Conservation (phyloP, 192 early-diverging fungal species). For the Allomyces javanicus region DNA sequence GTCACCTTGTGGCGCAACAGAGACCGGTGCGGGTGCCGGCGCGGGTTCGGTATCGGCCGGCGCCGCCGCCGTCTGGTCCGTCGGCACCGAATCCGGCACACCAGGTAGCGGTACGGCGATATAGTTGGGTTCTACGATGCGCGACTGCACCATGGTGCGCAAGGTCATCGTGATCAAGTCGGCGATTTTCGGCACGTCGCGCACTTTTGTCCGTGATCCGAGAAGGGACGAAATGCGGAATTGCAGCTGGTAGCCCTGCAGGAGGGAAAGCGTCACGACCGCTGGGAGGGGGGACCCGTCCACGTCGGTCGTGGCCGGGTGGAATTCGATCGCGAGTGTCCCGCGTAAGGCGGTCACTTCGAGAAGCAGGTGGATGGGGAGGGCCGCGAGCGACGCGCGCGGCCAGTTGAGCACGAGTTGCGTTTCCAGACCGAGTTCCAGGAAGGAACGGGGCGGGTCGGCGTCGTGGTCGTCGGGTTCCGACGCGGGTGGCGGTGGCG, state of each 20-base stretch:
- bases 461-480: background rate
- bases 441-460: background rate
- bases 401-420: background rate
- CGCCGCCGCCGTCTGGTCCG: background rate
- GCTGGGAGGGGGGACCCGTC: background rate
- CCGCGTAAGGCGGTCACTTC: background rate
- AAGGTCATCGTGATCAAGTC: background rate
- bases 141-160: background rate
- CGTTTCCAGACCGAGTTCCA: background rate
- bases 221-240: background rate
- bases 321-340: background rate
- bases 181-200: background rate
- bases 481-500: background rate
- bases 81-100: background rate
- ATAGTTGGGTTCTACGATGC: background rate
- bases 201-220: background rate
- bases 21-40: slow-evolving; percentile 10
- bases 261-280: background rate
- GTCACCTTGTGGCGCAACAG: slow-evolving; percentile 5
- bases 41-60: slow-evolving; percentile 2
- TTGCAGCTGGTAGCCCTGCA: background rate
- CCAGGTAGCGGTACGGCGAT: background rate
- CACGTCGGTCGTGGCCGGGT: background rate
- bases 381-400: background rate
- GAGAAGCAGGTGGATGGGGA: background rate